Evolutionary conservation across 2,329 filamentous ascomycete species (phyloP), one percentile per base, ranked within the genome.

Genomic region (Sphaerulina vaccinii): DNA sequence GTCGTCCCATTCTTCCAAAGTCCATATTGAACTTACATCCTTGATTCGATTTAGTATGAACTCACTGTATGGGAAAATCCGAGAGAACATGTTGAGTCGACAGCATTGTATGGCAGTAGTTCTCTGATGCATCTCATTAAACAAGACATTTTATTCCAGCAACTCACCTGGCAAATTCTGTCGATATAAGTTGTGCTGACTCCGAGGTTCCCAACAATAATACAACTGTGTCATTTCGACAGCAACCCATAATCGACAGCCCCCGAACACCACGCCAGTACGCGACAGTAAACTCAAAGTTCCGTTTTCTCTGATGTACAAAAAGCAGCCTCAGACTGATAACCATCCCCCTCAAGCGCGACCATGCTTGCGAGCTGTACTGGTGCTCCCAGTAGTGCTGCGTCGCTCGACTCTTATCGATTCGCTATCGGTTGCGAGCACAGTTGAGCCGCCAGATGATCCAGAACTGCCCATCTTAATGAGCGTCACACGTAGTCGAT

Each of bases 391-490:
- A 2, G 42, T 54, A 15, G 54, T 42, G 11, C 40, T 35, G 29
- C 62, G 49, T 39, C 64, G 54, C 47, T 67, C 64, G 21, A 67
- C 62, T 41, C 58, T 63, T 57, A 67, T 62, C 5, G 58, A 41
- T 19, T 68, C 64, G 51, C 63, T 68, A 44, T 68, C 66, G 29
- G 62, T 55, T 5, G 60, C 50, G 7, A 60, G 24, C 15, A 68
- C 47, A 15, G 51, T 64, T 3, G 60, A 52, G 11, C 48, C 58
- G 13, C 59, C 57, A 11, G 59, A 58, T 10, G 57, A 44, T 4
- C 55, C 58, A 2, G 56, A 49, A 11, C 45, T 40, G 36, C 58
- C 55, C 59, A 65, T 67, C 51, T 65, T 62, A 50, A 68, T 60
- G 18, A 68, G 55, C 0, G 62, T 63, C 7, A 59, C 60, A 3